phyloP scores from a whole-genome alignment of 176 grass and related monocot genomes.

The Tillandsia leiboldiana region DNA sequence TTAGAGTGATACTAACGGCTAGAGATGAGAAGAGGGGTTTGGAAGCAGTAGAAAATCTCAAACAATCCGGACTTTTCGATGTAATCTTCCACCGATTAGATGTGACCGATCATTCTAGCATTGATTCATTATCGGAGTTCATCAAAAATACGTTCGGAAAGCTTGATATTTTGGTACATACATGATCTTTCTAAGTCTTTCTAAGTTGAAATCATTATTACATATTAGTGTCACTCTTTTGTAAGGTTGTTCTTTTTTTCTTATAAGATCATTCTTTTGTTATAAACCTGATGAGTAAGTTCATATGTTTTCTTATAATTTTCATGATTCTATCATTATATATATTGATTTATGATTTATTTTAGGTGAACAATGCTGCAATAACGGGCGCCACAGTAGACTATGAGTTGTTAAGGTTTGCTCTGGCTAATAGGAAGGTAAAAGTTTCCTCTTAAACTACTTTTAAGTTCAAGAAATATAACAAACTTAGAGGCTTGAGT shows the following conservation, averaged over 20 bases:
- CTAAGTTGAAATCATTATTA: neutral
- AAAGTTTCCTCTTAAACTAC: neutral
- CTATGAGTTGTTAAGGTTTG: neutral
- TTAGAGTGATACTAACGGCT: too few species aligned
- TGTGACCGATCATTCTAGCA: too few species aligned
- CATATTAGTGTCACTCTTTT: neutral
- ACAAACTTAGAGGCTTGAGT: too few species aligned
- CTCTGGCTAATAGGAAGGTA: neutral
- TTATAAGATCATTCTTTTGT: too few species aligned
- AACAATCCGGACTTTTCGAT: too few species aligned
- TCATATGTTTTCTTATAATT: neutral
- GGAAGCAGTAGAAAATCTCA: too few species aligned
- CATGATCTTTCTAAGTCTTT: too few species aligned
- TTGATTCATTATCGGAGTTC: neutral
- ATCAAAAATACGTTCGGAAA: slow-evolving; percentile 38
- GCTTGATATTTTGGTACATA: slow-evolving; percentile 63
- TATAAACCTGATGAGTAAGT: neutral
- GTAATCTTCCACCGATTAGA: too few species aligned
- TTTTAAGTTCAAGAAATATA: too few species aligned
- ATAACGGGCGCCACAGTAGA: slow-evolving; percentile 13
- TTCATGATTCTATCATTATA: neutral
- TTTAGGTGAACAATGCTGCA: slow-evolving; percentile 1
- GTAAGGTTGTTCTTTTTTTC: neutral
- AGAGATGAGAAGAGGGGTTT: too few species aligned
- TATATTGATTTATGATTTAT: slow-evolving; percentile 1